Base-by-base conservation (phyloP, 805 yeast genomes). In the Saccharomycopsis javanensis region DNA sequence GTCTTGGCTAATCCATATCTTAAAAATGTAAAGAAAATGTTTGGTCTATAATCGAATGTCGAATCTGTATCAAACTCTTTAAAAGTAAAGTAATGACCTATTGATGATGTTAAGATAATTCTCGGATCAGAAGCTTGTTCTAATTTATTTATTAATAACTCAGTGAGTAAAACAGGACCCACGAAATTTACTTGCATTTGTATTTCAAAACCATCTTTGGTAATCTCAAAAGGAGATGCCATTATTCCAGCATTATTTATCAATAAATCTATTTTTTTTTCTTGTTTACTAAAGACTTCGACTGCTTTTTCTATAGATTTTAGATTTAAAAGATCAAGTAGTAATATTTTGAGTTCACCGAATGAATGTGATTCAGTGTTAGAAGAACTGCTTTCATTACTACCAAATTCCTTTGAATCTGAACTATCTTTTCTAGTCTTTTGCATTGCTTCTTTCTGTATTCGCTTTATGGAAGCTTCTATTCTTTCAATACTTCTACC, bases 241-340 rank as follows among this genome's bases (percentile, higher is more conserved):
- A 86, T 83, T 4, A 85, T 80, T 1, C 95, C 94, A 1, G 96
- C 91, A 68, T 88, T 88, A 63, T 86, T 81, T 50, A 88, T 76
- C 34, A 88, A 72, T 23, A 88, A 68, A 67, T 87, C 82, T 31
- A 88, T 67, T 18, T 71, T 16, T 34, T 69, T 67, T 61, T 81
- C 86, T 53, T 67, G 60, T 3, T 64, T 61, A 50, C 69, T 69
- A 63, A 80, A 74, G 27, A 68, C 67, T 15, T 66, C 65, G 18
- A 73, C 78, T 0, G 83, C 82, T 34, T 57, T 61, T 23, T 68
- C 70, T 1, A 74, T 71, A 1, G 73, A 66, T 3, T 62, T 56
- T 20, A 74, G 62, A 50, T 66, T 79, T 27, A 79, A 63, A 57
- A 86, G 70, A 67, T 86, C 91, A 56, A 81, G 64, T 55, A 81